These are phyloP conservation scores for Plasmodium vivax DNA, from an alignment of 169 alveolate species.

Conservation along the genomic window DNA sequence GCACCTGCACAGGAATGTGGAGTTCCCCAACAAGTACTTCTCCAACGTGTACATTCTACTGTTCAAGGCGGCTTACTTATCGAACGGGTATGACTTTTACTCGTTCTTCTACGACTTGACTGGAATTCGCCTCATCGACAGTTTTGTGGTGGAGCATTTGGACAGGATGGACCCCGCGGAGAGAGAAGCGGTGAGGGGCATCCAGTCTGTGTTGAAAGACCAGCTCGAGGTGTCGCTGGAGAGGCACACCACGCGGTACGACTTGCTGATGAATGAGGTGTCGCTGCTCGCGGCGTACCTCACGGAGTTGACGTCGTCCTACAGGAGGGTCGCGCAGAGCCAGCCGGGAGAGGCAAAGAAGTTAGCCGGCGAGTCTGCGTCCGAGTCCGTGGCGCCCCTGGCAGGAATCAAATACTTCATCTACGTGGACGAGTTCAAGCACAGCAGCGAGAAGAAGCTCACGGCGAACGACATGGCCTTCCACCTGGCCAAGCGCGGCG, in stretches of 20 bases:
- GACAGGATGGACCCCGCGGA: not conserved
- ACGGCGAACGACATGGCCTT: not conserved
- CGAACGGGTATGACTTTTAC: slow-evolving; percentile 34
- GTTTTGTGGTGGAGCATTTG: not conserved
- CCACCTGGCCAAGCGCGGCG: not conserved
- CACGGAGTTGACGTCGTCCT: slow-evolving; percentile 69
- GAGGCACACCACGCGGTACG: slow-evolving; percentile 20
- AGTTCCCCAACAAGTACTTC: slow-evolving; percentile 40
- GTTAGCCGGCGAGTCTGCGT: no score
- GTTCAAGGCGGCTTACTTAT: slow-evolving; percentile 67
- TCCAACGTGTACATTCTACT: slow-evolving; percentile 52
- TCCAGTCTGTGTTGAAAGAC: not conserved
- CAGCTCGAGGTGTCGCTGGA: slow-evolving; percentile 2
- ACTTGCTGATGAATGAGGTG: slow-evolving; percentile 34
- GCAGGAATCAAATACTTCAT: slow-evolving; percentile 51
- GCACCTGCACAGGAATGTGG: slow-evolving; percentile 30
- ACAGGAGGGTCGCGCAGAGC: not conserved
- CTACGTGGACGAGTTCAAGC: slow-evolving; percentile 36
- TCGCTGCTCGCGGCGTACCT: slow-evolving; percentile 52
- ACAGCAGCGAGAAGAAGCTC: not conserved
- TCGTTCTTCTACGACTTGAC: slow-evolving; percentile 61
- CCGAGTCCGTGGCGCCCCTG: not conserved
- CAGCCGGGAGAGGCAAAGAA: no score
- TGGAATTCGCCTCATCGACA: slow-evolving; percentile 44
- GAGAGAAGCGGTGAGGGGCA: not conserved